Conservation (phyloP, 768 basidiomycete species). For the Amanita rimosa region DNA sequence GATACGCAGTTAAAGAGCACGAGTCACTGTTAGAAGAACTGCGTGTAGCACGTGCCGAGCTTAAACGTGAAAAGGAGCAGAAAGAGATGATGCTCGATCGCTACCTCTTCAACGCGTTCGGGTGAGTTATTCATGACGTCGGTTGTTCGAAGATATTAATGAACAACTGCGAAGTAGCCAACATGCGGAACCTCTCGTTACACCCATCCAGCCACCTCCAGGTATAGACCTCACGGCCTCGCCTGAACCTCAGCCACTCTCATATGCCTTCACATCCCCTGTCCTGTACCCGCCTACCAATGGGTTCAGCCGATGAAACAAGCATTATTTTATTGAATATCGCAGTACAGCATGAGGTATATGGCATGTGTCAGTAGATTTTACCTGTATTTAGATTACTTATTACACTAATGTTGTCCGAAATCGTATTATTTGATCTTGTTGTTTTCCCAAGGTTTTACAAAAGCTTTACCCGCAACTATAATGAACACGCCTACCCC, state of each 20-base stretch:
- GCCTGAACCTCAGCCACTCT: conserved; percentile 1
- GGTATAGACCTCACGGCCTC: conserved; percentile 6
- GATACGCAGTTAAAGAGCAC: conserved; percentile 58
- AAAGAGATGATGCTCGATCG: conserved; percentile 56
- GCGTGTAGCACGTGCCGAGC: conserved; percentile 38
- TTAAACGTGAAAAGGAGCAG: conserved; percentile 37
- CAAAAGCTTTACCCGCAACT: neutral
- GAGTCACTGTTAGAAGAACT: conserved; percentile 57
- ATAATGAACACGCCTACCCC: conserved; percentile 2
- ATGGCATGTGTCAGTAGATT: neutral
- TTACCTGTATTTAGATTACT: neutral
- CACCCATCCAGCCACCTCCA: conserved; percentile 10
- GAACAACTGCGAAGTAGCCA: conserved; percentile 6
- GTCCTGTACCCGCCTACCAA: conserved; percentile 6
- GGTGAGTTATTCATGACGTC: conserved; percentile 23
- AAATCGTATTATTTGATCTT: neutral
- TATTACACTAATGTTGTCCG: neutral
- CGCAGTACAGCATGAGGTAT: neutral
- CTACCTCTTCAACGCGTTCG: conserved; percentile 36
- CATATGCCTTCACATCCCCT: neutral
- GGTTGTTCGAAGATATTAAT: neutral
- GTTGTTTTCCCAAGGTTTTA: neutral
- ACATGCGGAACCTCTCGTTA: conserved; percentile 17
- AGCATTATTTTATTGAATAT: neutral
- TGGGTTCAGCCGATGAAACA: conserved; percentile 1